These are phyloP conservation scores for Aspergillus affinis DNA, from an alignment of 495 filamentous ascomycete species.

Conservation along the genomic window DNA sequence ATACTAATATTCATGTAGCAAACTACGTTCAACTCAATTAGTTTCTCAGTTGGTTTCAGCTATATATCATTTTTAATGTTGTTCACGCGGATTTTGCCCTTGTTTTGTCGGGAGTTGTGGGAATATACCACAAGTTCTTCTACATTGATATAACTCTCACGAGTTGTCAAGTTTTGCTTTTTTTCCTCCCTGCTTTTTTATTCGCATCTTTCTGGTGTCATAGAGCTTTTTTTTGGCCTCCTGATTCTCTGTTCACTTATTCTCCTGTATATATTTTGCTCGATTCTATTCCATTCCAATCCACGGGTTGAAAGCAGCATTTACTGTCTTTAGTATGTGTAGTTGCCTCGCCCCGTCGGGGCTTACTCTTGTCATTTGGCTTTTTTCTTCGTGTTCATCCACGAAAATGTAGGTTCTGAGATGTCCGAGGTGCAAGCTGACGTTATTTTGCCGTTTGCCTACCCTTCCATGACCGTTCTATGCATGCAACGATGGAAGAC, in stretches of 20 bases:
- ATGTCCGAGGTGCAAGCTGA: no score
- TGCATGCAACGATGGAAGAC: no score
- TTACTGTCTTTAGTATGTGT: background rate
- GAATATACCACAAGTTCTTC: constrained; percentile 3
- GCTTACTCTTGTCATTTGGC: background rate
- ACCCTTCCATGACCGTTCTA: no score
- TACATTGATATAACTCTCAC: background rate
- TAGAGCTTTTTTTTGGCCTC: constrained; percentile 4
- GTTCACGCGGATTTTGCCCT: constrained; percentile 8
- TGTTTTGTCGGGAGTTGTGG: constrained; percentile 14
- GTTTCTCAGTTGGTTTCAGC: constrained; percentile 2
- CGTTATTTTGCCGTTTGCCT: no score
- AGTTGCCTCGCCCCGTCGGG: no score
- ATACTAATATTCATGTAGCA: constrained; percentile 27
- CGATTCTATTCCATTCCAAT: background rate
- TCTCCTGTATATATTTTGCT: constrained; percentile 10
- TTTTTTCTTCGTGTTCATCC: background rate
- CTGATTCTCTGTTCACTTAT: background rate
- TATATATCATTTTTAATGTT: constrained; percentile 15
- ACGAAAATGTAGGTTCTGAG: background rate
- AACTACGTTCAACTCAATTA: constrained; percentile 51
- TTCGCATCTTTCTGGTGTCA: constrained; percentile 4
- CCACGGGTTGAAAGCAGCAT: background rate
- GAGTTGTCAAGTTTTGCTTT: background rate
- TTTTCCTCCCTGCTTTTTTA: background rate